These are phyloP conservation scores for Cochlearia excelsa DNA, from an alignment of 345 rosid species.

Conservation along the genomic window DNA sequence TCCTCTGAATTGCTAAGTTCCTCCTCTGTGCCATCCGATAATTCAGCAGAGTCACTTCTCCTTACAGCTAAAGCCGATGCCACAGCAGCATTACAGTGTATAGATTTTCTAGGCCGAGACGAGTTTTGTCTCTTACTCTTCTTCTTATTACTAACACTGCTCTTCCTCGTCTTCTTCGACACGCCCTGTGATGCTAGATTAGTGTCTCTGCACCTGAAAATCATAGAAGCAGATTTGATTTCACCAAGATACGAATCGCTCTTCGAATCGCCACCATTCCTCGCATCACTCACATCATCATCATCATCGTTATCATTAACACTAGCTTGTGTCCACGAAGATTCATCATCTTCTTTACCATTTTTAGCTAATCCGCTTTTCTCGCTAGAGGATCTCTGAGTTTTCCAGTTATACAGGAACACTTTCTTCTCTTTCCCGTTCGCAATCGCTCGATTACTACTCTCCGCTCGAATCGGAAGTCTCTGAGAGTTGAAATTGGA, in stretches of 20 bases:
- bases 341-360: constrained; percentile 39
- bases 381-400: constrained; percentile 57
- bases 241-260: constrained; percentile 50
- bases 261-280: constrained; percentile 54
- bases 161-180: constrained; percentile 41
- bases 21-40: constrained; percentile 72
- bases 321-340: constrained; percentile 59
- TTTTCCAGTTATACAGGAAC: constrained; percentile 78
- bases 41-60: constrained; percentile 49
- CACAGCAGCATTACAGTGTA: constrained; percentile 36
- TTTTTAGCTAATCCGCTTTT: constrained; percentile 43
- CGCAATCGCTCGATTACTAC: constrained; percentile 16
- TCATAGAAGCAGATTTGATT: constrained; percentile 44
- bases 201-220: constrained; percentile 60
- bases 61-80: constrained; percentile 39
- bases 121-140: constrained; percentile 47
- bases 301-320: constrained; percentile 31
- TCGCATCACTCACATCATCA: constrained; percentile 66
- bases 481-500: constrained; percentile 28
- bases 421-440: constrained; percentile 55
- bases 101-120: constrained; percentile 32
- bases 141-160: constrained; percentile 35
- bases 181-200: constrained; percentile 42
- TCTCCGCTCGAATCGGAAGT: constrained; percentile 35
- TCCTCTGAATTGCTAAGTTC: constrained; percentile 52